Conservation (phyloP, 2,329 filamentous ascomycete genomes). For the Cladobotryum protrusum region DNA sequence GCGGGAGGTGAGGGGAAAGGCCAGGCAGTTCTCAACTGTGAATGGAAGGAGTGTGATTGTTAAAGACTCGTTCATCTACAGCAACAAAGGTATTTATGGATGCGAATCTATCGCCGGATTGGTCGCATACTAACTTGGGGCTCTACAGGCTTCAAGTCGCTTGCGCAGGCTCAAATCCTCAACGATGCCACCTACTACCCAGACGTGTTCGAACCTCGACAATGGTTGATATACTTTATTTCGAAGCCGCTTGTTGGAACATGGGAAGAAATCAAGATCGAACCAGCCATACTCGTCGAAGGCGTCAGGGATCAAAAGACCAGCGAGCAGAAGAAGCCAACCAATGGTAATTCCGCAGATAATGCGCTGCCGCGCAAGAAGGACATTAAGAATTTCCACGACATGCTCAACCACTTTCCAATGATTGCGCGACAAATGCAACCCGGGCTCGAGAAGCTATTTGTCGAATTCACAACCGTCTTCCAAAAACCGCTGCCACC, state of each 20-base stretch:
- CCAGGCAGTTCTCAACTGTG: constrained; percentile 88
- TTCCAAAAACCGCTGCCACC: constrained; percentile 80
- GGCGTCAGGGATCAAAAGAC: constrained; percentile 34
- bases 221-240: constrained; percentile 97
- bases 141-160: constrained; percentile 71
- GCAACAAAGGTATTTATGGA: constrained; percentile 73
- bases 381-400: constrained; percentile 83
- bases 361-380: constrained; percentile 59
- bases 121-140: constrained; percentile 17
- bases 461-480: constrained; percentile 80
- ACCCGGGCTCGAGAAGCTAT: constrained; percentile 78
- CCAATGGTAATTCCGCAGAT: constrained; percentile 36
- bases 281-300: constrained; percentile 55
- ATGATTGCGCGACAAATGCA: constrained; percentile 98
- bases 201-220: constrained; percentile 79
- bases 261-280: constrained; percentile 69
- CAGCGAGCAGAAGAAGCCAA: constrained; percentile 30
- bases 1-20: constrained; percentile 84
- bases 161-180: constrained; percentile 83
- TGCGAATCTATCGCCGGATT: too few relatives aligned
- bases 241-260: constrained; percentile 79
- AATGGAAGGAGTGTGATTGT: constrained; percentile 92
- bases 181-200: constrained; percentile 83
- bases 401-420: constrained; percentile 84
- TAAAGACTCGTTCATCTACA: constrained; percentile 89